A percentile compares a stretch with the other conserved stretches of the same genome.
These are phyloP conservation scores for Monosporascus sp. DNA, from an alignment of 2,329 filamentous ascomycete species.

Conservation along the genomic window DNA sequence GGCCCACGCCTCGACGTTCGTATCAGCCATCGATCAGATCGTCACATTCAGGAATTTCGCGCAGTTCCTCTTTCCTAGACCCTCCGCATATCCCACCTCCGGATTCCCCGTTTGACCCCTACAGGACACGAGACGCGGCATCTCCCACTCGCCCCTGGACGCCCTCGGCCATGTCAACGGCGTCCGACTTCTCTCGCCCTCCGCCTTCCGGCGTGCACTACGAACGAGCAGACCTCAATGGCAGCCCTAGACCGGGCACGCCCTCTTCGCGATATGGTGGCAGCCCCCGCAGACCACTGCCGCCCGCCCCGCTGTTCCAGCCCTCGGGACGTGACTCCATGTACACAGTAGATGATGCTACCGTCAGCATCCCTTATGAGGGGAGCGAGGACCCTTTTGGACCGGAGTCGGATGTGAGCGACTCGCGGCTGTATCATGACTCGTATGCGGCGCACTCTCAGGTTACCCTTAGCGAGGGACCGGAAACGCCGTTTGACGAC, in stretches of 20 bases:
- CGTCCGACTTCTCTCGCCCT: conserved; percentile 63
- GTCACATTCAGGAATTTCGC: conserved; percentile 26
- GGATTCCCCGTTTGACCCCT: conserved; percentile 59
- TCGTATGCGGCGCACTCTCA: conserved; percentile 54
- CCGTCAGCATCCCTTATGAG: conserved; percentile 65
- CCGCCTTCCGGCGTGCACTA: conserved; percentile 68
- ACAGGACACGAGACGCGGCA: conserved; percentile 39
- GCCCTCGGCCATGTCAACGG: conserved; percentile 41
- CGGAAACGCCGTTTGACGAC: conserved; percentile 33
- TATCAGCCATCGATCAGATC: conserved; percentile 52
- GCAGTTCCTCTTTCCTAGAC: conserved; percentile 48
- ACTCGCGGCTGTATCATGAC: conserved; percentile 50
- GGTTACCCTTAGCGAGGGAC: conserved; percentile 47
- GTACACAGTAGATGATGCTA: conserved; percentile 60
- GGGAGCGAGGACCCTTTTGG: conserved; percentile 65
- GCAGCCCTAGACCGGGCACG: conserved; percentile 83
- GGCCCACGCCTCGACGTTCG: conserved; percentile 35
- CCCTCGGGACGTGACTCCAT: conserved; percentile 43
- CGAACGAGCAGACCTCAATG: conserved; percentile 84
- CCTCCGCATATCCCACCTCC: conserved; percentile 56
- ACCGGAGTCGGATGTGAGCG: conserved; percentile 49
- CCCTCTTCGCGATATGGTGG: conserved; percentile 85
- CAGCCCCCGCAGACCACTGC: conserved; percentile 79
- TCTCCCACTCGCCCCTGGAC: conserved; percentile 58
- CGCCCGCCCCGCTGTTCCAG: conserved; percentile 81